Base-by-base conservation (phyloP, 2,329 filamentous ascomycete species). In the Pestalotiopsis sp. region DNA sequence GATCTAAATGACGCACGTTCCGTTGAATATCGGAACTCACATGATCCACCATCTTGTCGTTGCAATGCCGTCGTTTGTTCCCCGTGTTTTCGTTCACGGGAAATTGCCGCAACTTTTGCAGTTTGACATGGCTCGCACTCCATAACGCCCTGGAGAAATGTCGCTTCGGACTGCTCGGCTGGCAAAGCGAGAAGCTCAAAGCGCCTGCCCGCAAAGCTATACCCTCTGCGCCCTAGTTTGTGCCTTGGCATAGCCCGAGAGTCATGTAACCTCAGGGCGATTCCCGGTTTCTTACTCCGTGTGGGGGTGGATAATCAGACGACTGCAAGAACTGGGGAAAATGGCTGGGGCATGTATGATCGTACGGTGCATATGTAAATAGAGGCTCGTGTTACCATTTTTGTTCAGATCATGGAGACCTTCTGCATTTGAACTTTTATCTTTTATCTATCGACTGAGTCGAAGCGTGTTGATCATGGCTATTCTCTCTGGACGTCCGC, bases 401-500 rank as follows among this genome's bases (percentile, higher is more conserved):
- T 52, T 52, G 31, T 52, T n/a, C 17, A 6, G 7, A 9, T 23
- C 57, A 27, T 59, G 13, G 57, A 59, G 57, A 27, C 13, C 36
- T 39, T 20, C 31, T 20, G 13, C n/a, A 20, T 61, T 39, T n/a
- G n/a, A 61, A 27, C 13, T 12, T 12, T 61, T n/a, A 39, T 39
- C 25, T 36, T 17, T n/a, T 36, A 58, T 25, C 14, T 36, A 20
- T 39, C 27, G 13, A 61, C 25, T 9, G 20, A 36, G 45, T 52
- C 17, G 45, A n/a, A 52, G 45, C 45, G 45, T 39, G 27, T 39
- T 36, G 17, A 66, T 14, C n/a, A 66, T 66, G 64, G 23, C 64
- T 38, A 23, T 66, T 56, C 23, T 58, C 23, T 41, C 62, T 27
- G 79, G 80, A 20, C 74, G 73, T 38, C 72, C 77, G n/a, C 76